Evolutionary conservation across 169 alveolate species (phyloP), one percentile per base, ranked within the genome.

Genomic region (Plasmodium coatneyi): DNA sequence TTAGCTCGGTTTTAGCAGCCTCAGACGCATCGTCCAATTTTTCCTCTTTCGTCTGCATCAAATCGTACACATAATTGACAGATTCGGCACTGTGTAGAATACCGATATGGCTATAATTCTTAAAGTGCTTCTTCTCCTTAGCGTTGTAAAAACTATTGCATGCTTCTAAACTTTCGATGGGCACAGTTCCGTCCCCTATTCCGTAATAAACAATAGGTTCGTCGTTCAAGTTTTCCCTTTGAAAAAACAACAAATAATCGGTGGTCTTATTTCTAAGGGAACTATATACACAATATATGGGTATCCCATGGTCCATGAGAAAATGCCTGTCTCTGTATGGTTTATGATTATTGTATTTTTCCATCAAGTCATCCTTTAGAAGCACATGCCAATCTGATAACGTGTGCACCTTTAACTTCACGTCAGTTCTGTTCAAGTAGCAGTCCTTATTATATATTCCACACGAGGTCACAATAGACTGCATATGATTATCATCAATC

Each of bases 331-430:
- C 84, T 16, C 30, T 84, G 46, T 84, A 41, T 28, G 14, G 76
- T 25, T n/a, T 43, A 84, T 84, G 41, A 74, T 84, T 84, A 22
- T 84, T 36, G 60, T 74, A 84, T 34, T 74, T 84, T 22, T 39
- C 80, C 70, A 30, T 74, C 32, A 84, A 32, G 32, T 84, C 84
- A 28, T 46, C 34, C 43, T 19, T 49, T 84, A 84, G 79, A 34
- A 84, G 79, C 60, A 74, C 84, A 5, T 84, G 86, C 93, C 93
- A 84, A 49, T 84, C 80, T 84, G 83, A 49, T 84, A 84, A 52
- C 19, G 93, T 84, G 28, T 84, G 74, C 16, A 76, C 84, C 56
- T 74, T 84, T 74, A 84, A 49, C 19, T 74, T 71, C 39, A 84
- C 84, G 1, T 74, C 93, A 10, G 78, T 22, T 84, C 93, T 84